Evolutionary conservation across 2,329 filamentous ascomycete genomes (phyloP).

Genomic region (Cyanodermella asteris): DNA sequence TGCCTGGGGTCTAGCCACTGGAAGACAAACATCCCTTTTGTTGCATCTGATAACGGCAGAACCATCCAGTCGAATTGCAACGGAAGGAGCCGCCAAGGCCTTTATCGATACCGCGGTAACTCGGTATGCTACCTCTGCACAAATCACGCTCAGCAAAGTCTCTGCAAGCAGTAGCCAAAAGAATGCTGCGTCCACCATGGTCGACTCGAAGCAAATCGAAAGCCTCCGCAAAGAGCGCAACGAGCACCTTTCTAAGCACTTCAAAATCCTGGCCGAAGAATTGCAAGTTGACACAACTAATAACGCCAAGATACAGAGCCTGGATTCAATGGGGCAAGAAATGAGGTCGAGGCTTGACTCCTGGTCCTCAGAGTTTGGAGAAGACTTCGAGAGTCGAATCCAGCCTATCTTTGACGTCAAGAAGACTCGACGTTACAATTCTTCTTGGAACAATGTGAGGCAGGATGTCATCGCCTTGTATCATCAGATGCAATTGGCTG

Average conservation of each 20-base stretch:
- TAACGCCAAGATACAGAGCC: neutral
- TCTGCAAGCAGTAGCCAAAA: neutral
- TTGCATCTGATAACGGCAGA: constrained; percentile 10
- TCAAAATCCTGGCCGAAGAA: constrained; percentile 2
- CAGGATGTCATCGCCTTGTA: constrained; percentile 10
- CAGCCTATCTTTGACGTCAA: constrained; percentile 11
- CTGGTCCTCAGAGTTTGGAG: constrained; percentile 13
- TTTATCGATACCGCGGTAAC: constrained; percentile 10
- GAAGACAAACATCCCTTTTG: constrained; percentile 8
- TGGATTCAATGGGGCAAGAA: constrained; percentile 1
- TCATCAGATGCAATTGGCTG: constrained; percentile 1
- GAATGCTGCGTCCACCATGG: too few species aligned
- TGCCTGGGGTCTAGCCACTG: constrained; percentile 11
- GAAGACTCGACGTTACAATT: constrained; percentile 14
- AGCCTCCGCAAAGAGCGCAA: too few species aligned
- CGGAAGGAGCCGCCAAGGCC: constrained; percentile 6
- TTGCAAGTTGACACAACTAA: constrained; percentile 3
- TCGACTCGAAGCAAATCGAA: too few species aligned
- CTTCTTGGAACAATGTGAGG: constrained; percentile 17
- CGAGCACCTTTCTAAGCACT: constrained; percentile 1
- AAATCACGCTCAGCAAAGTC: constrained; percentile 1
- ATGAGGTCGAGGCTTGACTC: constrained; percentile 9
- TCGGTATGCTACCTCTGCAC: constrained; percentile 5
- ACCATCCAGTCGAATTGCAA: constrained; percentile 8
- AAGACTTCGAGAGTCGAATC: constrained; percentile 13